These are phyloP conservation scores for Alliaria petiolata DNA, from an alignment of 345 rosid genomes.

Conservation along the genomic window DNA sequence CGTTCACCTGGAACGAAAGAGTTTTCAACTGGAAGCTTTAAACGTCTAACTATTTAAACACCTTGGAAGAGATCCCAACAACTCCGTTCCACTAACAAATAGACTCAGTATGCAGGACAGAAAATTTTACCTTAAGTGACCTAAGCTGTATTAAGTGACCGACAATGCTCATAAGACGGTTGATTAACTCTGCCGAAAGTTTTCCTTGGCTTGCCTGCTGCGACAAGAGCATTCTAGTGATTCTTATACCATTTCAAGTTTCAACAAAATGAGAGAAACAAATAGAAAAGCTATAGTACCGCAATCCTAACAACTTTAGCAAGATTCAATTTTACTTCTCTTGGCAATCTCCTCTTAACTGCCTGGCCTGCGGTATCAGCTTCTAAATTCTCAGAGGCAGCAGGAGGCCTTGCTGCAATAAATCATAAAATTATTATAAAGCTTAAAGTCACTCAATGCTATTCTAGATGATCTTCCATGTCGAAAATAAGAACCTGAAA, in stretches of 20 bases:
- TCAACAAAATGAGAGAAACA: not conserved
- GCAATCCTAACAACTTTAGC: constrained; percentile 70
- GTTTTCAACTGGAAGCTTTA: not conserved
- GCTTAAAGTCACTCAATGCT: not conserved
- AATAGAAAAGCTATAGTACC: constrained; percentile 11
- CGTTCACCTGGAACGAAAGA: not conserved
- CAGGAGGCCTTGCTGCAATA: constrained; percentile 76
- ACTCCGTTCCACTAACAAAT: not conserved
- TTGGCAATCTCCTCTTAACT: constrained; percentile 79
- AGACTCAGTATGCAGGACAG: not conserved
- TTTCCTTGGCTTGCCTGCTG: constrained; percentile 91
- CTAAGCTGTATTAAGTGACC: constrained; percentile 94
- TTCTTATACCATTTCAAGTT: constrained; percentile 5
- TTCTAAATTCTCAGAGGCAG: constrained; percentile 70
- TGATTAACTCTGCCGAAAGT: constrained; percentile 70
- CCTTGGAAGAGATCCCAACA: not conserved
- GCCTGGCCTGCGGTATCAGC: constrained; percentile 64
- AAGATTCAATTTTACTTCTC: constrained; percentile 69
- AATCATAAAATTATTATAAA: constrained; percentile 9
- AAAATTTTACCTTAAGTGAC: constrained; percentile 68
- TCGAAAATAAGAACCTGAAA: not conserved
- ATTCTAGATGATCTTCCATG: not conserved
- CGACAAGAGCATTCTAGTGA: constrained; percentile 20
- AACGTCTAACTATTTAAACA: not conserved
- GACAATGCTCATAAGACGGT: constrained; percentile 83